Evolutionary conservation across 306 rosid genomes (phyloP).

Genomic region (Castanospermum australe): DNA sequence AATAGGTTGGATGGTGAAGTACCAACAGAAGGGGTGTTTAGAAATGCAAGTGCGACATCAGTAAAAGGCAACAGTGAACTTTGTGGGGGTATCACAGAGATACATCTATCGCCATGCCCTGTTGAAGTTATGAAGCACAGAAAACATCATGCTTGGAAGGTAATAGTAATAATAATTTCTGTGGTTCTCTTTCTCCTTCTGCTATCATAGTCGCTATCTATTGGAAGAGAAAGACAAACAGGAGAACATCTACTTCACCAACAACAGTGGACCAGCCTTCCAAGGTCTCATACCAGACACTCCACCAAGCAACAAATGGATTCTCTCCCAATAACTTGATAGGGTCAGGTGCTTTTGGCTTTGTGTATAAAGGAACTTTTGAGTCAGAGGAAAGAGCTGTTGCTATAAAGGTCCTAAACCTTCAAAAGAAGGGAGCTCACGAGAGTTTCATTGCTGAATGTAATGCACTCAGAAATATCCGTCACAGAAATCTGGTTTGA

Average conservation of each 20-base stretch:
- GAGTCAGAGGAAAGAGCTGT: neutral
- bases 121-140: neutral
- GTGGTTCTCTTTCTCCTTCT: conserved; percentile 7
- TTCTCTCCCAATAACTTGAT: conserved; percentile 30
- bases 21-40: conserved; percentile 23
- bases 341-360: conserved; percentile 32
- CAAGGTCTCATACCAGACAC: conserved; percentile 22
- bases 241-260: neutral
- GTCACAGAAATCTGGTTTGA: conserved; percentile 29
- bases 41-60: conserved; percentile 11
- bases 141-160: conserved; percentile 17
- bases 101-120: conserved; percentile 24
- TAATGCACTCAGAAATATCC: conserved; percentile 22
- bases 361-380: conserved; percentile 12
- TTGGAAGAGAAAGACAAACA: neutral
- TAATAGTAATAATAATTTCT: neutral
- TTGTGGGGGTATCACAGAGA: conserved; percentile 22
- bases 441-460: conserved; percentile 32
- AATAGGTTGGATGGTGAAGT: conserved; percentile 19
- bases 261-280: conserved; percentile 4
- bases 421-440: conserved; percentile 24
- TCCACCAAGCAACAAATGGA: conserved; percentile 27
- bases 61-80: conserved; percentile 16
- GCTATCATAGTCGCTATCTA: neutral
- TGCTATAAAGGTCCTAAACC: conserved; percentile 26